Base-by-base conservation (phyloP, 2,329 filamentous ascomycete genomes). In the Epichloe glyceriae region DNA sequence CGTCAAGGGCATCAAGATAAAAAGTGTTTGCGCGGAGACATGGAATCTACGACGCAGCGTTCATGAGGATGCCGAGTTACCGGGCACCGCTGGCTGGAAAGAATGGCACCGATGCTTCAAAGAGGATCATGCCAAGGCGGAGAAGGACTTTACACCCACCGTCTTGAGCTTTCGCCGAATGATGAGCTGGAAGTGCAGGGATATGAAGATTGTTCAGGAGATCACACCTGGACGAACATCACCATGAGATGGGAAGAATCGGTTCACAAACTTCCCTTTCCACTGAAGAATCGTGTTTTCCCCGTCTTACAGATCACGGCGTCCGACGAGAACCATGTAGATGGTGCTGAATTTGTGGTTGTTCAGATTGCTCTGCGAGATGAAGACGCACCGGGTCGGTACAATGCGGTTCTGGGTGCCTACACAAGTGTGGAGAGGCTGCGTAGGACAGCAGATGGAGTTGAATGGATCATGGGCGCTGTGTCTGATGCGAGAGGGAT, bases 391-490 rank as follows among this genome's bases (percentile, higher is more conserved):
- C 72, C 72, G 54, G 70, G 65, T 15, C 52, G 53, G 1, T 64
- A 78, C 33, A 54, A 55, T 1, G 64, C 78, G 3, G 74, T 82
- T 7, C 64, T 75, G 33, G 85, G 77, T 4, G 69, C 71, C 10
- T 88, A 88, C 58, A 77, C 73, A 30, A 83, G 79, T 55, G 71
- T 88, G 1, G 85, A 89, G 68, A 68, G 78, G 44, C 67, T 85
- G 35, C 67, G 73, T 51, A 68, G 73, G 58, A 53, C 74, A 5
- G 62, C 58, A 4, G 61, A 58, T n/a, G 67, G 69, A 17, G 54
- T 86, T 45, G 81, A 85, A 64, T 93, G 86, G 86, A 70, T 83
- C 52, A 90, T 91, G 84, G 84, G 80, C 8, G 90, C 86, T 10
- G 77, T 82, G 11, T 85, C 81, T 53, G 78, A 90, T 62, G 86